A percentile compares a stretch with the other conserved stretches of the same genome.
Evolutionary conservation across 257 asterid genomes (phyloP).

Genomic region (Capsicum chinense): DNA sequence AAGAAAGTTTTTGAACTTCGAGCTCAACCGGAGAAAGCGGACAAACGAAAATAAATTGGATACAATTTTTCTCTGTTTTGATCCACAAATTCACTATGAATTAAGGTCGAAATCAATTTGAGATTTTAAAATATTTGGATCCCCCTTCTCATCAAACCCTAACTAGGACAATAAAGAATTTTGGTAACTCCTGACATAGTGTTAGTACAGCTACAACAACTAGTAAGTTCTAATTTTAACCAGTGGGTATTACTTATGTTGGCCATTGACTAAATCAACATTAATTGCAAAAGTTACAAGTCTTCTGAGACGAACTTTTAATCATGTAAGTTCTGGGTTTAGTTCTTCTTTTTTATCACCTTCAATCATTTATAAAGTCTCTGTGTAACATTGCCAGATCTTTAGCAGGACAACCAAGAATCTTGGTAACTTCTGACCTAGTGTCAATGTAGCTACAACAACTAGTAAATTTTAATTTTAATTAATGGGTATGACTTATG

Average conservation of each 20-base stretch:
- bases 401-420: neutral
- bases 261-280: neutral
- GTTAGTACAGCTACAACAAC: neutral
- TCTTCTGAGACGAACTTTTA: neutral
- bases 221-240: neutral
- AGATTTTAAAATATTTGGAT: no score
- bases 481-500: neutral
- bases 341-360: neutral
- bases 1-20: no score
- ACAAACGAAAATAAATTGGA: no score
- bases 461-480: neutral
- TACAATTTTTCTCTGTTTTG: no score
- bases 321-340: neutral
- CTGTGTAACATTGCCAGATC: neutral
- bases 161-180: neutral
- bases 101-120: no score
- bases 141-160: neutral
- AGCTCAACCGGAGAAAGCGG: no score
- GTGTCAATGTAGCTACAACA: neutral
- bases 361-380: neutral
- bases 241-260: neutral
- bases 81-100: no score
- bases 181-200: neutral
- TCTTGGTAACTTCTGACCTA: neutral
- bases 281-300: neutral